Base-by-base conservation (phyloP, 768 basidiomycete species). In the Ephemerocybe angulata region DNA sequence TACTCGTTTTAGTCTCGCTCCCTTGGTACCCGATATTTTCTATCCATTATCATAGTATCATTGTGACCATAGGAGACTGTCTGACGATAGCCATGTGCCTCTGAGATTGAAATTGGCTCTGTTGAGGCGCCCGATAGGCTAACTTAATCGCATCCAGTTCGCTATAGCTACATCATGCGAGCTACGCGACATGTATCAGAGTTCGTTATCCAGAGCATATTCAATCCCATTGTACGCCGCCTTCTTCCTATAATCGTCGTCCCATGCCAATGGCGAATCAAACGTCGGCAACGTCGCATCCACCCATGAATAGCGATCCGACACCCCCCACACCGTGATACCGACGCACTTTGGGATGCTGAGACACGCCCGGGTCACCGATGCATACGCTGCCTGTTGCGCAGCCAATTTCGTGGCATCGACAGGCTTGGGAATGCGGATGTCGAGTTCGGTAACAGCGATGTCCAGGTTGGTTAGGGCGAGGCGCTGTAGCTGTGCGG, bases 361-460 rank as follows among this genome's bases (percentile, higher is more conserved):
- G 57, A 76, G 73, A 63, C 85, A 87, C 10, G 83, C 79, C 19
- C 66, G 55, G 52, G 85, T 73, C 37, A 85, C 78, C 24, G 72
- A 75, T 65, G 76, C 67, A 60, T 85, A 87, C 77, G 70, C 62
- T 87, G 84, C 62, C 85, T 81, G 5, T 7, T 7, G 7, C 15
- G 38, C 38, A 28, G 67, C 71, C 27, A 81, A 70, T 27, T 77
- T 68, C 1, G 76, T 76, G 5, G 65, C 58, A 2, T 81, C 82
- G 11, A 70, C 74, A 12, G 84, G 84, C 13, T 80, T 68, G 7
- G 72, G 75, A 74, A 85, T 83, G 46, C 85, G 75, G 60, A 82
- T 82, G 62, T 87, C 85, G 46, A 87, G 76, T 63, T 86, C 86
- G 2, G 86, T 87, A 59, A 86, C 78, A 10, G 84, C 85, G 22